phyloP scores from a whole-genome alignment of 225 moss, liverwort and hornwort genomes.

The Rhytidiadelphus loreus region DNA sequence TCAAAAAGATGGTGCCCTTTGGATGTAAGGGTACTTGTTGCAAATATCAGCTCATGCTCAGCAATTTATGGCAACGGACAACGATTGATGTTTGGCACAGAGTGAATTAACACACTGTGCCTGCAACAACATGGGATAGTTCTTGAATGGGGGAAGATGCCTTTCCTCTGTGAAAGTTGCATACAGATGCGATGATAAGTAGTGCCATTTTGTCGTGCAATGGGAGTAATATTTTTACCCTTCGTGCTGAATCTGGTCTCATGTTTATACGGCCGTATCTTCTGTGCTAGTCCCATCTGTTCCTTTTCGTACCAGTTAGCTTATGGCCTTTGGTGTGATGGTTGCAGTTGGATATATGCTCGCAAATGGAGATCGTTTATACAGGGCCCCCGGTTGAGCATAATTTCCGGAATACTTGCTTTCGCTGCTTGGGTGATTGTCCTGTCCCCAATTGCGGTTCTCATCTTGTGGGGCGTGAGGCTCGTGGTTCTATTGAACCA shows the following conservation, averaged over 20 bases:
- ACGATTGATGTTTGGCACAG: neutral
- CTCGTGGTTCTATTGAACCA: slow-evolving; percentile 79
- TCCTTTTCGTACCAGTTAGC: neutral
- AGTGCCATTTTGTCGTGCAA: neutral
- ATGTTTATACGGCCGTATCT: neutral
- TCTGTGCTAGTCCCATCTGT: neutral
- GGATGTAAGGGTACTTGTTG: neutral
- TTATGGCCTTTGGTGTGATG: neutral
- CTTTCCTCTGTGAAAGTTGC: neutral
- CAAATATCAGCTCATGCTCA: neutral
- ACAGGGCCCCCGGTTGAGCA: slow-evolving; percentile 75
- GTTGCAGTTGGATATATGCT: slow-evolving; percentile 94
- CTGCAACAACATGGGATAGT: neutral
- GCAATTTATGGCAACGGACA: neutral
- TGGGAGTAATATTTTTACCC: neutral
- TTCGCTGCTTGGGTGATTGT: slow-evolving; percentile 82
- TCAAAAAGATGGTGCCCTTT: neutral
- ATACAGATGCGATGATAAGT: neutral
- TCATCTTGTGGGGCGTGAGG: slow-evolving; percentile 74
- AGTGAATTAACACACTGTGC: neutral
- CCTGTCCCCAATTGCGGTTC: slow-evolving; percentile 77
- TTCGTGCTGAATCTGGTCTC: neutral
- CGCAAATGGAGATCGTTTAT: slow-evolving; percentile 95
- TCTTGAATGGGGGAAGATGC: neutral
- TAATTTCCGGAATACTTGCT: slow-evolving; percentile 70